phyloP scores from a whole-genome alignment of 2,329 filamentous ascomycete species.

The Talaromyces atroroseus region DNA sequence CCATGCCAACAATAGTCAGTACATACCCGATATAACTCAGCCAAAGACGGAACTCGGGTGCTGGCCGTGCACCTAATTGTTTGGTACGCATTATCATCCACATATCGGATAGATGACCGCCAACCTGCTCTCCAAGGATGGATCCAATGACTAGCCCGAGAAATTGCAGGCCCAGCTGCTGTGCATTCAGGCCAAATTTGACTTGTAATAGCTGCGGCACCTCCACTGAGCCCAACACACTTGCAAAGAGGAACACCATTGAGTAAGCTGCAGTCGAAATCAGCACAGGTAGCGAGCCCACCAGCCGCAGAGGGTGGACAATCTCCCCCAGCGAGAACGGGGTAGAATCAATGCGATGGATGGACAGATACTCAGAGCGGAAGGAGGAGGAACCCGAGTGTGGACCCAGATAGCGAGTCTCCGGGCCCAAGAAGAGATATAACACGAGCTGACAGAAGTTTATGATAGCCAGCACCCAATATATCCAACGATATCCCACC shows the following conservation, averaged over 20 bases:
- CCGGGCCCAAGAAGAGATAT: conserved; percentile 52
- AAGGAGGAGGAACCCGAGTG: conserved; percentile 30
- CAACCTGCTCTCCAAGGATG: conserved; percentile 54
- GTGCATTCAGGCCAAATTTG: conserved; percentile 52
- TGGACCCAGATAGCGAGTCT: conserved; percentile 47
- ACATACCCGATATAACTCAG: conserved; percentile 9
- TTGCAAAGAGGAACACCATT: conserved; percentile 53
- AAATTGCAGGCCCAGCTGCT: conserved; percentile 56
- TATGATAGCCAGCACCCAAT: conserved; percentile 53
- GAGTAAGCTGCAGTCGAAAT: conserved; percentile 50
- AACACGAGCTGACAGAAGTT: conserved; percentile 46
- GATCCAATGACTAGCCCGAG: conserved; percentile 54
- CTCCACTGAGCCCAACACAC: conserved; percentile 52
- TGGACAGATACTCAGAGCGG: conserved; percentile 41
- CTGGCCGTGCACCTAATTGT: conserved; percentile 42
- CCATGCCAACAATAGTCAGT: conserved; percentile 44
- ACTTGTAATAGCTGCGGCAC: conserved; percentile 54
- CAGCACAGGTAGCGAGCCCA: conserved; percentile 43
- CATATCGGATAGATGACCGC: conserved; percentile 49
- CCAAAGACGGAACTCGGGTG: conserved; percentile 11
- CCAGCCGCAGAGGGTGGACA: conserved; percentile 46
- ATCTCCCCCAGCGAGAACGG: conserved; percentile 49
- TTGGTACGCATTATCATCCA: conserved; percentile 44
- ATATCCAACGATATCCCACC: conserved; percentile 55
- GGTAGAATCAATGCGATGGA: conserved; percentile 49